Evolutionary conservation across 1,284 basidiomycete species (phyloP).

Genomic region (Ustilago curta): DNA sequence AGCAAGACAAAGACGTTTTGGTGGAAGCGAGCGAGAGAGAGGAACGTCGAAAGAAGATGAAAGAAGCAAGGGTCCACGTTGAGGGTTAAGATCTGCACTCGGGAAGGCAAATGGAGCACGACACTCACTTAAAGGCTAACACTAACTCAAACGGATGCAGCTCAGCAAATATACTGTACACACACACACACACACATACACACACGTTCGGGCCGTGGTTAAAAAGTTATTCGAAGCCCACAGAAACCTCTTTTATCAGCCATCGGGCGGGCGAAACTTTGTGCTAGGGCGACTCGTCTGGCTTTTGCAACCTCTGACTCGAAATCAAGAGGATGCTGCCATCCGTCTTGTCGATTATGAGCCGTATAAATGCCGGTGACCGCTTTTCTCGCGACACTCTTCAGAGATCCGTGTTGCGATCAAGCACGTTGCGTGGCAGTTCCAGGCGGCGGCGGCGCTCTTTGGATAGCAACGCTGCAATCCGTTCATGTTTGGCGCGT

Average conservation of each 20-base stretch:
- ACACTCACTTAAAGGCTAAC: neutral
- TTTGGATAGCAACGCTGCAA: neutral
- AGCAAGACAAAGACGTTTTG: no score
- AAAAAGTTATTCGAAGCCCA: slow-evolving; percentile 2
- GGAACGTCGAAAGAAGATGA: neutral
- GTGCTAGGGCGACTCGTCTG: neutral
- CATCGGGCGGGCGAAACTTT: neutral
- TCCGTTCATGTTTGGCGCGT: slow-evolving; percentile 15
- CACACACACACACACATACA: neutral
- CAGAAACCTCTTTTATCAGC: no score
- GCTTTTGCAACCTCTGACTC: neutral
- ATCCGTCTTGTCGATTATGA: no score
- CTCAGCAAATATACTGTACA: slow-evolving; percentile 1
- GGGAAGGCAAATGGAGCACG: neutral
- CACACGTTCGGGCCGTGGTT: neutral
- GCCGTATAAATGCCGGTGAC: neutral
- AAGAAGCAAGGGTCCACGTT: slow-evolving; percentile 8
- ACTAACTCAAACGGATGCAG: no score
- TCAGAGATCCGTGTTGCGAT: neutral
- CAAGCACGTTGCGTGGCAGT: neutral
- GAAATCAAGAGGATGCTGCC: neutral
- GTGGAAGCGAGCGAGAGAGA: neutral
- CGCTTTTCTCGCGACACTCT: no score
- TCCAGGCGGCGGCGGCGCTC: neutral
- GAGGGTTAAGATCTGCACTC: neutral